These are phyloP conservation scores for Candida qinlingensis DNA, from an alignment of 805 yeast species.

Conservation along the genomic window DNA sequence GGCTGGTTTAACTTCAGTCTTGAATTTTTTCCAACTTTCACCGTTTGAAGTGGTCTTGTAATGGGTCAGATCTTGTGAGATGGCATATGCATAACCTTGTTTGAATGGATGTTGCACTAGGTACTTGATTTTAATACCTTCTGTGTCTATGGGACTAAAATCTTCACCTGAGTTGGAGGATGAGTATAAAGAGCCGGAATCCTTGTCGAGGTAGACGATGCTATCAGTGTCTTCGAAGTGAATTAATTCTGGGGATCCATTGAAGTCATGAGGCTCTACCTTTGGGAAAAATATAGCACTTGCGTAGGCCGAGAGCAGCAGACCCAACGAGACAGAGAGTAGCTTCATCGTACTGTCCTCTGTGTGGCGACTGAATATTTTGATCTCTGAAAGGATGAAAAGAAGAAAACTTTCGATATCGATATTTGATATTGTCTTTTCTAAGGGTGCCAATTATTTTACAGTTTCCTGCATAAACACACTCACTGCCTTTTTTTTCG, in stretches of 20 bases:
- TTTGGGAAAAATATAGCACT: slow-evolving; percentile 24
- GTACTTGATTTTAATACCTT: slow-evolving; percentile 28
- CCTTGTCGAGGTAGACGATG: slow-evolving; percentile 17
- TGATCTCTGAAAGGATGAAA: too few relatives aligned
- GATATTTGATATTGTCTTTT: too few relatives aligned
- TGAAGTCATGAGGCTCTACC: slow-evolving; percentile 14
- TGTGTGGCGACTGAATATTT: too few relatives aligned
- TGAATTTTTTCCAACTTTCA: slow-evolving; percentile 34
- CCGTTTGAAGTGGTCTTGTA: slow-evolving; percentile 39
- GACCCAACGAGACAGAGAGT: slow-evolving; percentile 4
- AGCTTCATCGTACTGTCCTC: slow-evolving; percentile 3
- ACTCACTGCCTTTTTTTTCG: too few relatives aligned
- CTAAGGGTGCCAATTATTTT: too few relatives aligned
- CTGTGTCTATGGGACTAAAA: slow-evolving; percentile 36
- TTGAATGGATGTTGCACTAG: slow-evolving; percentile 35
- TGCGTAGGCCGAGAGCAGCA: slow-evolving; percentile 10
- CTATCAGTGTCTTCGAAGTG: slow-evolving; percentile 28
- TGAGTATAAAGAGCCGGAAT: slow-evolving; percentile 31
- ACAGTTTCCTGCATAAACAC: too few relatives aligned
- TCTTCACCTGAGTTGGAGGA: slow-evolving; percentile 43
- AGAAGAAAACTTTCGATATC: too few relatives aligned
- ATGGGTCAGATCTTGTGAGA: slow-evolving; percentile 29
- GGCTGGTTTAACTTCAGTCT: slow-evolving; percentile 26
- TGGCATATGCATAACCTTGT: slow-evolving; percentile 33
- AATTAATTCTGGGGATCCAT: slow-evolving; percentile 24